These are phyloP conservation scores for Rusavskia elegans DNA, from an alignment of 495 filamentous ascomycete species.

Conservation along the genomic window DNA sequence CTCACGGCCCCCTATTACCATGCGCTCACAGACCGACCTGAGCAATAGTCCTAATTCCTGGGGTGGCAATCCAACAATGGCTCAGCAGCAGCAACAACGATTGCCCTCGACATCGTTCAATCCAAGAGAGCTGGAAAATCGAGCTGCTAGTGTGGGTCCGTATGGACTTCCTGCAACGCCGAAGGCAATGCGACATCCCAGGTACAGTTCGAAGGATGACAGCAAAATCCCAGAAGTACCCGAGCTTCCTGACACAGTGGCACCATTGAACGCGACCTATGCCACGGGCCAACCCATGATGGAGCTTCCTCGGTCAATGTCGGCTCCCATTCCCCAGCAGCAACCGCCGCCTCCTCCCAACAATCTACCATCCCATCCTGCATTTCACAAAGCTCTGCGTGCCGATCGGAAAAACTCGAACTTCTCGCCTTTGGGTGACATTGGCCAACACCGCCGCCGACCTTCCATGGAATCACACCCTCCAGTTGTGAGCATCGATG, in stretches of 20 bases:
- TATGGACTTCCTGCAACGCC: constrained; percentile 73
- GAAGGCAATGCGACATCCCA: constrained; percentile 66
- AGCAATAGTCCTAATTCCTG: constrained; percentile 17
- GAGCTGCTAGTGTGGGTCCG: constrained; percentile 15
- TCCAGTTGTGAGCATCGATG: constrained; percentile 45
- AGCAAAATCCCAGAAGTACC: constrained; percentile 49
- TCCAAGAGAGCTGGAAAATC: constrained; percentile 3
- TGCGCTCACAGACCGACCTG: constrained; percentile 20
- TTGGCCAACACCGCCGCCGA: constrained; percentile 24
- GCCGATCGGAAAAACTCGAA: constrained; percentile 19
- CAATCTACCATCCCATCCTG: constrained; percentile 38
- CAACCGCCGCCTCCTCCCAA: constrained; percentile 23
- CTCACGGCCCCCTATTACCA: constrained; percentile 12
- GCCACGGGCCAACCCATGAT: constrained; percentile 36
- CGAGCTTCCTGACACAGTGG: constrained; percentile 38
- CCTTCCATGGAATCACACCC: constrained; percentile 18
- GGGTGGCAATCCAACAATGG: constrained; percentile 7
- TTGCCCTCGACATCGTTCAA: constrained; percentile 6
- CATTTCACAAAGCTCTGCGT: constrained; percentile 37
- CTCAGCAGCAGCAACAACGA: constrained; percentile 4
- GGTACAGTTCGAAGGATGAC: constrained; percentile 43
- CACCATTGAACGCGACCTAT: constrained; percentile 48
- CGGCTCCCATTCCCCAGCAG: constrained; percentile 51
- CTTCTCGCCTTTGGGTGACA: constrained; percentile 17
- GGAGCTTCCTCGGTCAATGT: constrained; percentile 50